Base-by-base conservation (phyloP, 2,329 filamentous ascomycete genomes). In the Purpureocillium lavendulum region DNA sequence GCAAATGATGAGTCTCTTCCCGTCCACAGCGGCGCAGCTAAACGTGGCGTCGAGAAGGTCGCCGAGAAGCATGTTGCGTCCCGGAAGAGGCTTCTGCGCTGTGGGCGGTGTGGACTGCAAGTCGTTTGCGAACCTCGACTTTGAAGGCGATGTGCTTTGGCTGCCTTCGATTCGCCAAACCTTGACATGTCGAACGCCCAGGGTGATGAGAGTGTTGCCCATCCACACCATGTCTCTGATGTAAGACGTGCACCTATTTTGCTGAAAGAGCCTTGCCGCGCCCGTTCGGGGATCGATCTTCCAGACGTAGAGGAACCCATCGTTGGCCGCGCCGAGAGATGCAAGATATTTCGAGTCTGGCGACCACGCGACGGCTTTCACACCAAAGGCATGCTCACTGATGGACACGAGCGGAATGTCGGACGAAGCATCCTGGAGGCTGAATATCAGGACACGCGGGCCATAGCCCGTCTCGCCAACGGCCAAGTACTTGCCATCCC, bases 401-500 rank as follows among this genome's bases (percentile, higher is more conserved):
- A 98, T 77, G 29, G 85, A 87, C 3, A 88, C 85, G 7, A 96
- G 70, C 3, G 92, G 92, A 1, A 74, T 75, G 53, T 97, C 89
- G 3, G 82, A 83, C 2, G 86, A 84, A 29, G 74, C 74, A 53
- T 94, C 88, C 51, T 84, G 77, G 5, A 92, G 80, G 26, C 80
- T 87, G 62, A 95, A 98, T 40, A 98, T 82, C 41, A 97, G 70
- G 16, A 98, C 87, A 39, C 92, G 77, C 6, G 92, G 92, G 39
- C 83, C 85, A 61, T 97, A 96, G 16, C 92, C 92, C 4, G 89
- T 94, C 74, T 98, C 92, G 52, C 92, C 92, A 3, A 97, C 84
- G 8, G 90, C 92, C 38, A 98, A 70, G 56, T 84, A 94, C 51
- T 78, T 84, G 26, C 86, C 89, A 62, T 96, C 88, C 1, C 81